Conservation (phyloP, 768 basidiomycete species). For the Xerocomellus intermedius region DNA sequence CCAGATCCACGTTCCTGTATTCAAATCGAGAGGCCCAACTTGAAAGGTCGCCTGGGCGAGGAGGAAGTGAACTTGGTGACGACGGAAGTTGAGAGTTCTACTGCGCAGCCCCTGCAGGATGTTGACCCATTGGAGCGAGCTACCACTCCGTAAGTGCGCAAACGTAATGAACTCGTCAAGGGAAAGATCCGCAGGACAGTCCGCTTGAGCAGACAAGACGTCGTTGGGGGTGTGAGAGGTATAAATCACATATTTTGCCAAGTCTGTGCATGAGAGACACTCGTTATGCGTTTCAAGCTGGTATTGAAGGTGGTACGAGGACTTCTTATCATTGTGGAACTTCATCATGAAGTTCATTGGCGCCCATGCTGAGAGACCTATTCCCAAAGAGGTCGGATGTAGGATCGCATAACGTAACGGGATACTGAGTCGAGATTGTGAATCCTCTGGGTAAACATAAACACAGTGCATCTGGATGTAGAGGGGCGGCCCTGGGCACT, state of each 20-base stretch:
- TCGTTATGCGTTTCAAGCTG: too few relatives aligned
- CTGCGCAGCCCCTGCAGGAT: background rate
- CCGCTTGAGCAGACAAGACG: background rate
- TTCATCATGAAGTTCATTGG: too few relatives aligned
- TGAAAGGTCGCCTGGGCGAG: background rate
- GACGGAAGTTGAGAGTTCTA: background rate
- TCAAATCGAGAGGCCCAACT: conserved; percentile 23
- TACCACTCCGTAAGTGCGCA: background rate
- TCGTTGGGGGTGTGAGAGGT: background rate
- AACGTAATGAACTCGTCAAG: background rate
- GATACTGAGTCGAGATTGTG: too few relatives aligned
- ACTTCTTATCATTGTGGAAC: too few relatives aligned
- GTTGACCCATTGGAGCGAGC: too few relatives aligned
- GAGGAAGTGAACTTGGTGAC: background rate
- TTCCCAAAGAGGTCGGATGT: too few relatives aligned
- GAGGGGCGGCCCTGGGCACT: background rate
- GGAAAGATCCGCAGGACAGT: background rate
- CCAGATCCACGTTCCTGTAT: background rate
- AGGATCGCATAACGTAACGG: background rate
- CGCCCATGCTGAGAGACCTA: too few relatives aligned
- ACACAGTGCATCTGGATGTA: background rate
- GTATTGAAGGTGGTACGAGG: too few relatives aligned
- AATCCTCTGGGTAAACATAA: background rate
- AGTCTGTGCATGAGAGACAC: too few relatives aligned
- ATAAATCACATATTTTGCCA: too few relatives aligned